These are phyloP conservation scores for Scedosporium minutisporum DNA, from an alignment of 2,329 filamentous ascomycete species.

Conservation along the genomic window DNA sequence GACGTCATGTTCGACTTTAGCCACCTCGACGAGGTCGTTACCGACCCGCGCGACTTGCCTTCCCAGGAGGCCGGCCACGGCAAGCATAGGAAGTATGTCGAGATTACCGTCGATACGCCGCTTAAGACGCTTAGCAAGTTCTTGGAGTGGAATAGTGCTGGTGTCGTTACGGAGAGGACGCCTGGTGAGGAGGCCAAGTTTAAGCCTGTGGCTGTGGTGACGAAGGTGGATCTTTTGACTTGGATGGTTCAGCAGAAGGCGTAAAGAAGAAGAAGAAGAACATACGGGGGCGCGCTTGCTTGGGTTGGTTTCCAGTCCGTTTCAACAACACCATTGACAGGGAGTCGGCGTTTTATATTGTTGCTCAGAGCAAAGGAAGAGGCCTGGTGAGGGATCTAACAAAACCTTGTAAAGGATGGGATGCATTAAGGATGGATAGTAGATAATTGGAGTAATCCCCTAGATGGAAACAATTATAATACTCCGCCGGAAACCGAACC, in stretches of 20 bases:
- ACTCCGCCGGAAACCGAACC: too few species aligned
- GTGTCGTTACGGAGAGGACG: conserved; percentile 76
- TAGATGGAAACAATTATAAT: too few species aligned
- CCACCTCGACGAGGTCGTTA: conserved; percentile 78
- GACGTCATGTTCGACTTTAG: conserved; percentile 97
- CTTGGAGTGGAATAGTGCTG: conserved; percentile 96
- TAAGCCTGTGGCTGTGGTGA: conserved; percentile 83
- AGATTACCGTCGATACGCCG: conserved; percentile 87
- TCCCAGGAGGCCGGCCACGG: conserved; percentile 27
- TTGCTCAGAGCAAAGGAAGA: neutral
- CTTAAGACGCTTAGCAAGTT: conserved; percentile 79
- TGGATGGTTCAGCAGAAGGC: conserved; percentile 68
- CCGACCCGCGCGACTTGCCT: conserved; percentile 64
- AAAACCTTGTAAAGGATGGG: neutral
- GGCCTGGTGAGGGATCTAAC: neutral
- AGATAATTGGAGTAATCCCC: neutral
- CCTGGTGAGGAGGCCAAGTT: conserved; percentile 36
- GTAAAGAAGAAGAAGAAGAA: conserved; percentile 8
- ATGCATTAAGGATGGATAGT: too few species aligned
- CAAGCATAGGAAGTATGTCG: conserved; percentile 69
- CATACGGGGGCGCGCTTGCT: neutral
- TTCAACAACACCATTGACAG: neutral
- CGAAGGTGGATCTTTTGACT: conserved; percentile 89
- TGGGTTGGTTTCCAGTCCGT: neutral
- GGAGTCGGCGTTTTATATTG: neutral